phyloP scores from a whole-genome alignment of 2,329 filamentous ascomycete genomes.

The Penicillium sp. region DNA sequence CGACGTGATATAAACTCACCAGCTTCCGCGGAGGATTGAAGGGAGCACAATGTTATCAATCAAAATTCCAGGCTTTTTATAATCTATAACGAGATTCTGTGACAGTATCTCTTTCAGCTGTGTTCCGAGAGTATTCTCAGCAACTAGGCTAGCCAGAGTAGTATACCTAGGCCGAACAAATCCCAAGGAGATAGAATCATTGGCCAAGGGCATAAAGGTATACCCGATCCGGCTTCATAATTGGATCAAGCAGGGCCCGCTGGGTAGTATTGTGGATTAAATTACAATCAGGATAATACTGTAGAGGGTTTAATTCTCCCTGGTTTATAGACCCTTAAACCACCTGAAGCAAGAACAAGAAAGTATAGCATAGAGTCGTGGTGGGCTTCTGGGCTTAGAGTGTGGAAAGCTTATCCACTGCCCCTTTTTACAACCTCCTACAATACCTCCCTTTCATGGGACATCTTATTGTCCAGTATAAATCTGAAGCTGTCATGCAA shows the following conservation, averaged over 20 bases:
- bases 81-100: neutral
- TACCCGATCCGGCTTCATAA: neutral
- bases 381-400: no score
- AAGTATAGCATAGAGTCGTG: neutral
- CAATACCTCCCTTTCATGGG: neutral
- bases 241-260: neutral
- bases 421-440: neutral
- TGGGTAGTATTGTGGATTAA: neutral
- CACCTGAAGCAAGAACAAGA: neutral
- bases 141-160: neutral
- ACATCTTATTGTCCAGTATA: neutral
- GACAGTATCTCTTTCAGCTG: neutral
- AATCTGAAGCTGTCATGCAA: neutral
- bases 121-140: neutral
- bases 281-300: neutral
- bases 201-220: neutral
- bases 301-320: neutral
- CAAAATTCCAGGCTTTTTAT: neutral
- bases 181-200: neutral
- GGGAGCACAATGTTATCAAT: conserved; percentile 8
- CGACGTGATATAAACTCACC: neutral
- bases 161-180: neutral
- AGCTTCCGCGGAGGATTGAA: neutral
- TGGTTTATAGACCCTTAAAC: neutral
- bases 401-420: neutral